Evolutionary conservation across 1,284 basidiomycete genomes (phyloP).

Genomic region (Ceratobasidium sp.): DNA sequence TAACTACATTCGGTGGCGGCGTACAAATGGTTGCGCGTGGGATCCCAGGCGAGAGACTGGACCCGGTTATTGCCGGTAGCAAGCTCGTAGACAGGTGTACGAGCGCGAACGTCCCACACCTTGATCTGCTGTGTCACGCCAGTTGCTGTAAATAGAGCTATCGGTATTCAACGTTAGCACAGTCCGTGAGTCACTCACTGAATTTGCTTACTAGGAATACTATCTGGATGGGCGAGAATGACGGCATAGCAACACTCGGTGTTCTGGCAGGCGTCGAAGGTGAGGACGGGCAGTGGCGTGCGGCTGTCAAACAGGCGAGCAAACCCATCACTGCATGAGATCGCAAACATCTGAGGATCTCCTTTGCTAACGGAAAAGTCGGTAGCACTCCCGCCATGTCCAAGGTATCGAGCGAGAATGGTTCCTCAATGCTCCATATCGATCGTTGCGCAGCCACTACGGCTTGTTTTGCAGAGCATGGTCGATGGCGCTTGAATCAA

Average conservation of each 20-base stretch:
- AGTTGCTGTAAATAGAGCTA: constrained; percentile 33
- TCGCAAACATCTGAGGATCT: constrained; percentile 30
- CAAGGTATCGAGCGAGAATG: constrained; percentile 7
- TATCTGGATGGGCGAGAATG: constrained; percentile 14
- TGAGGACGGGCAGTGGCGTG: constrained; percentile 22
- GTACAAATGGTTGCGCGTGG: constrained; percentile 22
- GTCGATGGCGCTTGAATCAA: constrained; percentile 1
- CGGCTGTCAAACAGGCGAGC: constrained; percentile 34
- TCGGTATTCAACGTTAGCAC: not conserved
- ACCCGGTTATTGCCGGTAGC: constrained; percentile 44
- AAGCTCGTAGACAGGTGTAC: constrained; percentile 35
- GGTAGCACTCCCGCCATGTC: constrained; percentile 32
- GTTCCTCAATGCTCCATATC: constrained; percentile 30
- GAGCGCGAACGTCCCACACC: constrained; percentile 43
- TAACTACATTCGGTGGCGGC: constrained; percentile 40
- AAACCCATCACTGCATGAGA: constrained; percentile 31
- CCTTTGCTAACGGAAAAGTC: constrained; percentile 1
- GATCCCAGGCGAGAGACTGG: constrained; percentile 34
- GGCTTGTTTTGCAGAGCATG: not conserved
- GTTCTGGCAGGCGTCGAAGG: constrained; percentile 19
- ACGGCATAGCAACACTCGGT: not conserved
- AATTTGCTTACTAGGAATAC: constrained; percentile 23
- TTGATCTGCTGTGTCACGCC: constrained; percentile 17
- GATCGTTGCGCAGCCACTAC: constrained; percentile 11
- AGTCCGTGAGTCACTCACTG: not conserved